Evolutionary conservation across 176 grass and related monocot species (phyloP).

Genomic region (Dendrocalamus sinicus): DNA sequence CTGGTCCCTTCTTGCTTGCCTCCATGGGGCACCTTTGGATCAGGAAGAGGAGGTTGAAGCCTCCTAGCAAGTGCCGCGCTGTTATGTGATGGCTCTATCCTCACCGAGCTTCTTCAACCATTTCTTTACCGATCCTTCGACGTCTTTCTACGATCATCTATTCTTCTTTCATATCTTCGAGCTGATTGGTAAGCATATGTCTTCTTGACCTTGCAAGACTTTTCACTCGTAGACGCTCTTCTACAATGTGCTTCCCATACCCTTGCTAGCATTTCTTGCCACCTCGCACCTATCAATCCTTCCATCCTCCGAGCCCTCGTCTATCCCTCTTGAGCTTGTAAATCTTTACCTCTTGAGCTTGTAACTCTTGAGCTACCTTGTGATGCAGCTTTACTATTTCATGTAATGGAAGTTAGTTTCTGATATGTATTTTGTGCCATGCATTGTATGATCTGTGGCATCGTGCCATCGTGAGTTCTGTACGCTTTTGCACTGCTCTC

Average conservation of each 20-base stretch:
- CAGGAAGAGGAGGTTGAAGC: slow-evolving; percentile 18
- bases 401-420: not conserved
- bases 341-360: not conserved
- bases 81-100: slow-evolving; percentile 41
- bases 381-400: not conserved
- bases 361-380: not conserved
- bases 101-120: not conserved
- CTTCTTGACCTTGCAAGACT: slow-evolving; percentile 70
- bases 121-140: accelerated
- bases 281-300: slow-evolving; percentile 5
- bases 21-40: not conserved
- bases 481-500: not conserved
- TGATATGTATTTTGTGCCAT: not conserved
- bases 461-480: no score
- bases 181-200: not conserved
- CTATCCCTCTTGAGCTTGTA: slow-evolving; percentile 63
- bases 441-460: not conserved
- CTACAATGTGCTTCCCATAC: accelerated
- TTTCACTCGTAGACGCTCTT: not conserved
- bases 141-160: accelerated
- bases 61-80: not conserved
- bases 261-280: accelerated
- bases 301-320: not conserved
- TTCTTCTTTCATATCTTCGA: not conserved
- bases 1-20: not conserved